Evolutionary conservation across 306 rosid species (phyloP).

Genomic region (Cucumis hystrix): DNA sequence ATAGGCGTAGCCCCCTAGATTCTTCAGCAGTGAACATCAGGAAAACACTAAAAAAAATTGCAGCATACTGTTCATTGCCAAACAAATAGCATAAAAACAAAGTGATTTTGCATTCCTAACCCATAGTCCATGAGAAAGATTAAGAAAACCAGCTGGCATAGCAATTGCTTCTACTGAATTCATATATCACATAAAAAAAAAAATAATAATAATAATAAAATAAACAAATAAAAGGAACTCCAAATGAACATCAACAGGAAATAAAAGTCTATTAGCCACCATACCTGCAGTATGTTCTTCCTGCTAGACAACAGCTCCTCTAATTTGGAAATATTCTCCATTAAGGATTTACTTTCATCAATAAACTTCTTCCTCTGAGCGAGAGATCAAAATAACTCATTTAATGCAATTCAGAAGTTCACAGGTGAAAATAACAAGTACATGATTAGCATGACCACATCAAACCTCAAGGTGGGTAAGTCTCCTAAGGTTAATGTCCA

Average conservation of each 20-base stretch:
- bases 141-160: neutral
- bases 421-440: neutral
- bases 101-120: neutral
- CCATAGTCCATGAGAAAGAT: neutral
- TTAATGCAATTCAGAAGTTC: neutral
- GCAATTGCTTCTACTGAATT: neutral
- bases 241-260: neutral
- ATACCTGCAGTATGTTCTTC: slow-evolving; percentile 77
- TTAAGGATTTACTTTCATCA: slow-evolving; percentile 63
- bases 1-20: neutral
- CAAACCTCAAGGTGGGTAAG: slow-evolving; percentile 75
- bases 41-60: neutral
- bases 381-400: slow-evolving; percentile 2
- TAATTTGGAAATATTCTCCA: slow-evolving; percentile 58
- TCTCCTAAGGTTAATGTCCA: slow-evolving; percentile 83
- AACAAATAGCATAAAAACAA: neutral
- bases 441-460: slow-evolving; percentile 4
- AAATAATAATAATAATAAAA: too few relatives aligned
- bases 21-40: neutral
- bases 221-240: neutral
- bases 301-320: slow-evolving; percentile 76
- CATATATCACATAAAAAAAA: neutral
- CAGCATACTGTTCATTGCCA: neutral
- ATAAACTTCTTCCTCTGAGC: slow-evolving; percentile 60
- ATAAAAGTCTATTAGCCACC: neutral